Base-by-base conservation (phyloP, 2,329 filamentous ascomycete species). In the Colletotrichum karsti region DNA sequence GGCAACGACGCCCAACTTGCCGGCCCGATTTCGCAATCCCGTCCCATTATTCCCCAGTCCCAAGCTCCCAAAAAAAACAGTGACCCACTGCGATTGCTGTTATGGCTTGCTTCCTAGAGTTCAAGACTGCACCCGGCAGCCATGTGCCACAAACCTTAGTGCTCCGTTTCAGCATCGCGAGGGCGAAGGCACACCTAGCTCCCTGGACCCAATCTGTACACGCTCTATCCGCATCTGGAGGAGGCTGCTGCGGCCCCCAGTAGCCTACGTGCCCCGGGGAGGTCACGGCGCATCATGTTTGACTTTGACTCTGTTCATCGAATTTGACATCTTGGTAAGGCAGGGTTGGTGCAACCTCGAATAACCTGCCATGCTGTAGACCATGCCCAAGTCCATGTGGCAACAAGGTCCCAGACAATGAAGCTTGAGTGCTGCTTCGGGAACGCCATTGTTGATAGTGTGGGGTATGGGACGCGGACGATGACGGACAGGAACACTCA, bases 101-200 rank as follows among this genome's bases (percentile, higher is more conserved):
- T 6, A 18, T 50, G 22, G 41, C 39, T 41, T 22, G 51, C 26
- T 46, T 37, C 51, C 48, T 64, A 59, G 60, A 59, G 60, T 67
- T 67, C 35, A n/a, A 58, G 46, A 58, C 53, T 59, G 20, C 54
- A 48, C 33, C 53, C 37, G 26, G 46, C 60, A 54, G n/a, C 44
- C 48, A 54, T 58, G 44, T 67, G 60, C 53, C 53, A 64, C 53
- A 46, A 57, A 63, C 53, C 44, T 67, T 26, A 44, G 22, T 54
- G 6, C 13, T 30, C 46, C 58, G 56, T 51, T 58, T 64, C 44
- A 51, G 24, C 24, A 26, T 46, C 44, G 50, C 12, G 20, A 57
- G 18, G 46, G 5, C 35, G 24, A 50, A 12, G n/a, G n/a, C n/a
- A n/a, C n/a, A n/a, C n/a, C n/a, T 15, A 10, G 15, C 44, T 33